Conservation (phyloP, 2,329 filamentous ascomycete genomes). For the Penicillium expansum region DNA sequence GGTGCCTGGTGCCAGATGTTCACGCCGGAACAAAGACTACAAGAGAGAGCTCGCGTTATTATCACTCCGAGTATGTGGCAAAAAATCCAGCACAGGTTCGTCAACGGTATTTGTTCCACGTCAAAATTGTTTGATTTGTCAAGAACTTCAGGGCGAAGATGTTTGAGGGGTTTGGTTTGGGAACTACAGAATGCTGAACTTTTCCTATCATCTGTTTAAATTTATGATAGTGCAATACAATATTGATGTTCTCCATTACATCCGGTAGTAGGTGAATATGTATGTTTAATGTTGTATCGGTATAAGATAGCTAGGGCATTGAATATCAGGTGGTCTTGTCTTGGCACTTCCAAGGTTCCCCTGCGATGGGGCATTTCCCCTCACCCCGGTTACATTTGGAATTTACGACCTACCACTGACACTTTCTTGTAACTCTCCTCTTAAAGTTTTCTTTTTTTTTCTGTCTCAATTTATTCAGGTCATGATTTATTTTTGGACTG, state of each 20-base stretch:
- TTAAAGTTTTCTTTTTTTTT: neutral
- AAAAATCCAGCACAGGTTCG: conserved; percentile 42
- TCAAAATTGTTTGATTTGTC: conserved; percentile 23
- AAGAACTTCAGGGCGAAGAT: neutral
- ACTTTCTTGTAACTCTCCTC: neutral
- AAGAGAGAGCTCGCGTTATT: rapidly evolving
- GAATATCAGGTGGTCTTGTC: neutral
- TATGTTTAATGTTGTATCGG: neutral
- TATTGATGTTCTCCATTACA: neutral
- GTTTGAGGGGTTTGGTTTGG: neutral
- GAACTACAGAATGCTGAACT: neutral
- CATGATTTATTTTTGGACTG: neutral
- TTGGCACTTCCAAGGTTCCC: neutral
- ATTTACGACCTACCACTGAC: too few species aligned
- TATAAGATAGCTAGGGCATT: neutral
- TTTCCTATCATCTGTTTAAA: neutral
- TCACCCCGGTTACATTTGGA: neutral
- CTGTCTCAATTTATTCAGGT: neutral
- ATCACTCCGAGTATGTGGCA: conserved; percentile 42
- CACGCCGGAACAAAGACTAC: neutral
- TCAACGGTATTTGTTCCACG: conserved; percentile 38
- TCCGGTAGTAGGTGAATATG: neutral
- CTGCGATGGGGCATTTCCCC: neutral
- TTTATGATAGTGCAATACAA: neutral
- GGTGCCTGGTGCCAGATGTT: conserved; percentile 9